Conservation (phyloP, 2,329 filamentous ascomycete genomes). For the Monosporascus cannonballus region DNA sequence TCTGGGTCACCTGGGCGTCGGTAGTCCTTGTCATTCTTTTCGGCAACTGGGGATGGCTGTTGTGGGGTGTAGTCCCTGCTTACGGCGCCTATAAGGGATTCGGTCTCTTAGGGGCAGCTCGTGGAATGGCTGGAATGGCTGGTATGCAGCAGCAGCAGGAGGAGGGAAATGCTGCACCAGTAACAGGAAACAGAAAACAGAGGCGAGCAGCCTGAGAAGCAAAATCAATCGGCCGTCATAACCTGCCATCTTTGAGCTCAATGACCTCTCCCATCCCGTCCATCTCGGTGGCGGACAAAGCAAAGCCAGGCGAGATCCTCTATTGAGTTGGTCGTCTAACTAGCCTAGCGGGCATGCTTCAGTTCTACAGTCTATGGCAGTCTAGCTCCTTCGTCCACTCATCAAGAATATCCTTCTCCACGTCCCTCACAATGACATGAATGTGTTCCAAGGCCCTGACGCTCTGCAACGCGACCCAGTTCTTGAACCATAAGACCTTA, state of each 20-base stretch:
- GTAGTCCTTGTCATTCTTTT: slow-evolving; percentile 66
- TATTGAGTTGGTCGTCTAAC: not conserved
- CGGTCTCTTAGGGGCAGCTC: slow-evolving; percentile 47
- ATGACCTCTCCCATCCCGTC: no score
- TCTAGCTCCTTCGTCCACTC: slow-evolving; percentile 47
- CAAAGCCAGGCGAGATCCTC: not conserved
- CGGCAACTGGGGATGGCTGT: slow-evolving; percentile 67
- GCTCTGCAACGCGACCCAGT: slow-evolving; percentile 84
- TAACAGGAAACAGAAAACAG: slow-evolving; percentile 47
- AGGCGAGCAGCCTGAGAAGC: slow-evolving; percentile 42
- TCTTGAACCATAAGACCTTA: slow-evolving; percentile 81
- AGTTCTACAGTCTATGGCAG: slow-evolving; percentile 24
- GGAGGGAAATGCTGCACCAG: slow-evolving; percentile 25
- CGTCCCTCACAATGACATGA: slow-evolving; percentile 64
- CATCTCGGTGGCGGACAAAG: no score
- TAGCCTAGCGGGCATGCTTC: slow-evolving; percentile 1
- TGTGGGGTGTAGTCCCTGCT: slow-evolving; percentile 50
- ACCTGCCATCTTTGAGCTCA: no score
- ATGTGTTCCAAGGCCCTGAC: slow-evolving; percentile 85
- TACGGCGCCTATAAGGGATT: slow-evolving; percentile 50
- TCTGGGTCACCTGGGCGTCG: slow-evolving; percentile 89
- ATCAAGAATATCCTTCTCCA: slow-evolving; percentile 43
- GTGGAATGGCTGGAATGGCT: slow-evolving; percentile 49
- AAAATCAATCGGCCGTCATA: not conserved
- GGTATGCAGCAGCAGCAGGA: slow-evolving; percentile 35